These are phyloP conservation scores for Calonectria pauciramosa DNA, from an alignment of 2,329 filamentous ascomycete species.

Conservation along the genomic window DNA sequence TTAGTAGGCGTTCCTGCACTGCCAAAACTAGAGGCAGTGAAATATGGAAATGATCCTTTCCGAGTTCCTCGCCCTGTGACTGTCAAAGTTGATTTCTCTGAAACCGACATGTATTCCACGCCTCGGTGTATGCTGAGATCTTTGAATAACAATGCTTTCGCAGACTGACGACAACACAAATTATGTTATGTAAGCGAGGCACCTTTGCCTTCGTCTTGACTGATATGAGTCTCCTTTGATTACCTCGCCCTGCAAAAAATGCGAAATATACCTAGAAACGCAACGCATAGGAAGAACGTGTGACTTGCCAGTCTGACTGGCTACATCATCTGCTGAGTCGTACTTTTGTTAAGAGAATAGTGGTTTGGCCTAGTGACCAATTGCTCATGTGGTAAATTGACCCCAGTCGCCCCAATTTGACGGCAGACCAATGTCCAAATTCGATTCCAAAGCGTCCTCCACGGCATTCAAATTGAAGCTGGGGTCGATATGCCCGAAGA, in stretches of 20 bases:
- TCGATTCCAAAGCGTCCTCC: slow-evolving; percentile 67
- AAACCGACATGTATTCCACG: not conserved
- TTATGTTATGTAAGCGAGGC: not conserved
- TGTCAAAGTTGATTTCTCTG: not conserved
- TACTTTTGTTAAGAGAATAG: not conserved
- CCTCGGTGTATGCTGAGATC: not conserved
- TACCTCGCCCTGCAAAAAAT: not conserved
- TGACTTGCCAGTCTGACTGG: not conserved
- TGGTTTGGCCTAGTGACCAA: not conserved
- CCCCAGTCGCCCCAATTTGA: slow-evolving; percentile 65
- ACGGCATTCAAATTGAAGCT: slow-evolving; percentile 67
- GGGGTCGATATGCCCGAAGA: slow-evolving; percentile 69
- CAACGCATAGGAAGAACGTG: not conserved
- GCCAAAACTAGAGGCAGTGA: not conserved
- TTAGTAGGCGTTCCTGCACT: not conserved
- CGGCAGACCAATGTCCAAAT: slow-evolving; percentile 66
- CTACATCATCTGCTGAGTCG: not conserved
- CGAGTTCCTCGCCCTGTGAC: too few species aligned
- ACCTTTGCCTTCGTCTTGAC: not conserved
- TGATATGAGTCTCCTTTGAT: not conserved
- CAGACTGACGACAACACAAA: not conserved
- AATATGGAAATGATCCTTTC: not conserved
- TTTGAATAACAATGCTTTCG: not conserved
- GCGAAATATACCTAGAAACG: not conserved
- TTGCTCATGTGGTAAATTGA: slow-evolving; percentile 50